Conservation (phyloP, 2,329 filamentous ascomycete genomes). For the Alternaria sp. region DNA sequence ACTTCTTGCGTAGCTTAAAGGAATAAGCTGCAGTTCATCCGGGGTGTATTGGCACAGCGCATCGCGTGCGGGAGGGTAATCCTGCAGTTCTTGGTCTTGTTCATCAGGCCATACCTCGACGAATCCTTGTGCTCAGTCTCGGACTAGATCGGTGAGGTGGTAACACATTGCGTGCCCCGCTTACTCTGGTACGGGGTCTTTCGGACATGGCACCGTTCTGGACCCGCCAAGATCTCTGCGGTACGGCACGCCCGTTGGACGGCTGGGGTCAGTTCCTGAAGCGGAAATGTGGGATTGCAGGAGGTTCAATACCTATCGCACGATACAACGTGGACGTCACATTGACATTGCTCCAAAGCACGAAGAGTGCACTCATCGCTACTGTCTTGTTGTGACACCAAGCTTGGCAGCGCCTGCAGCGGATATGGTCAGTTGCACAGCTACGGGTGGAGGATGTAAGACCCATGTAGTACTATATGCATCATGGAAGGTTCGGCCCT, state of each 20-base stretch:
- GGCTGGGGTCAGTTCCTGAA: background rate
- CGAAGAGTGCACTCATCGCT: background rate
- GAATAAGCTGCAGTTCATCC: background rate
- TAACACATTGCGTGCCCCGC: background rate
- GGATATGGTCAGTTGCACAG: background rate
- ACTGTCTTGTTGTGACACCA: background rate
- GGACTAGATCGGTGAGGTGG: background rate
- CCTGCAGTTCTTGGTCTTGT: background rate
- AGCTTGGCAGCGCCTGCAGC: background rate
- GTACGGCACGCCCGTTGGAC: background rate
- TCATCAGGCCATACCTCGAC: background rate
- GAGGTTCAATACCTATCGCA: background rate
- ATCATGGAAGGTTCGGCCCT: background rate
- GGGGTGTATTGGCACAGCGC: background rate
- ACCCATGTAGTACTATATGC: background rate
- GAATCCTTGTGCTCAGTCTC: background rate
- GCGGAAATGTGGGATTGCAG: background rate
- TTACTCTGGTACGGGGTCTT: background rate
- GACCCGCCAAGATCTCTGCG: background rate
- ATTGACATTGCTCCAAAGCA: background rate
- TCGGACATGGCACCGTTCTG: background rate
- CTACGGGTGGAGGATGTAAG: background rate
- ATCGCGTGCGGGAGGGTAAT: background rate
- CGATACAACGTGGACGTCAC: background rate
- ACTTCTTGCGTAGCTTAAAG: background rate